A percentile compares a stretch with the other conserved stretches of the same genome.
These are phyloP conservation scores for Rosa rugosa DNA, from an alignment of 306 rosid species.

Conservation along the genomic window DNA sequence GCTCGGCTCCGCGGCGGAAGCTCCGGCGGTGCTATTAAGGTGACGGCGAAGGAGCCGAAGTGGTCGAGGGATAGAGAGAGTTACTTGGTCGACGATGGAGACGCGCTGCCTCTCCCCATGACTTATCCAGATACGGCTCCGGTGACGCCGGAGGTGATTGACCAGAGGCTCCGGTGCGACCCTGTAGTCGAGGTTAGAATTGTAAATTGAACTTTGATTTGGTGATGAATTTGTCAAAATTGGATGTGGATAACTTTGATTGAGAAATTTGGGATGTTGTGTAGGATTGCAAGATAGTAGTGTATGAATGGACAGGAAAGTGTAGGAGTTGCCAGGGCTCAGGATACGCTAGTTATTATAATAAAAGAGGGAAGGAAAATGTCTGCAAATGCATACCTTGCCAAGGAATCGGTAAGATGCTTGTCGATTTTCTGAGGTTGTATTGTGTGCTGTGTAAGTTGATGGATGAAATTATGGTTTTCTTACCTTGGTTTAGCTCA, in stretches of 20 bases:
- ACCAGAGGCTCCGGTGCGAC: conserved; percentile 72
- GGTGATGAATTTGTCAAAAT: background rate
- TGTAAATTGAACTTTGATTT: background rate
- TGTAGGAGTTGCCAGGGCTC: conserved; percentile 97
- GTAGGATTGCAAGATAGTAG: conserved; percentile 96
- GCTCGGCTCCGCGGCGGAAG: conserved; percentile 31
- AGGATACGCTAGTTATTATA: conserved; percentile 73
- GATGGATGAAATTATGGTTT: background rate
- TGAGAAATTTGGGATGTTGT: conserved; percentile 4
- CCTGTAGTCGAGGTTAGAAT: conserved; percentile 61
- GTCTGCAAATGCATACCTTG: conserved; percentile 96
- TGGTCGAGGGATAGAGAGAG: conserved; percentile 78
- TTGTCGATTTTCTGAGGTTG: background rate
- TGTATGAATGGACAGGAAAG: conserved; percentile 96
- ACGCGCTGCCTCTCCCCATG: conserved; percentile 91
- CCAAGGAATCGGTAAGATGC: conserved; percentile 80
- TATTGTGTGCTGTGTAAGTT: background rate
- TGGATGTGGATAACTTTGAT: background rate
- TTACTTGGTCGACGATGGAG: conserved; percentile 60
- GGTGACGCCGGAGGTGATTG: conserved; percentile 65
- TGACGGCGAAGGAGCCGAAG: conserved; percentile 68
- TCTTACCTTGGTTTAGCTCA: background rate
- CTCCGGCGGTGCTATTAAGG: conserved; percentile 44
- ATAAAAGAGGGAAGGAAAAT: conserved; percentile 66
- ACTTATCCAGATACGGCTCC: conserved; percentile 74